A percentile compares a stretch with the other conserved stretches of the same genome.
Evolutionary conservation across 208 protist genomes (phyloP).

Genomic region (Crithidia sp.): DNA sequence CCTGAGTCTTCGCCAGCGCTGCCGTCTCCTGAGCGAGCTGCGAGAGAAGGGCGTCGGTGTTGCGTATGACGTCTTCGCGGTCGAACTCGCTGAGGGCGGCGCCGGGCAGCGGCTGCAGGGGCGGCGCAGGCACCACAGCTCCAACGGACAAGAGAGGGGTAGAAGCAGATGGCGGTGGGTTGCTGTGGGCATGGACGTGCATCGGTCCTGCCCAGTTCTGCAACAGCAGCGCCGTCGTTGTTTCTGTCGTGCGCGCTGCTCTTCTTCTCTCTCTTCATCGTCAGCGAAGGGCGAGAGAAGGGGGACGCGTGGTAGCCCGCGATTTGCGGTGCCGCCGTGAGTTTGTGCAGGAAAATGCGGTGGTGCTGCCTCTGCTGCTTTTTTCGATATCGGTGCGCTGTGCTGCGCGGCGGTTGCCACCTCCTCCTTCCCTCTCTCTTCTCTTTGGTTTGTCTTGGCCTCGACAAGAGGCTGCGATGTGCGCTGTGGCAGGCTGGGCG

Average conservation of each 20-base stretch:
- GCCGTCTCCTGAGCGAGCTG: slow-evolving; percentile 27
- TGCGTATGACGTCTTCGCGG: slow-evolving; percentile 25
- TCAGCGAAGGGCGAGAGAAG: slow-evolving; percentile 1
- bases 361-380: not conserved
- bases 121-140: not conserved
- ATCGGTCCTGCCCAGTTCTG: slow-evolving; percentile 37
- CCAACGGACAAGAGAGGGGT: not conserved
- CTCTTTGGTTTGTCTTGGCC: not conserved
- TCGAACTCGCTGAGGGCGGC: slow-evolving; percentile 13
- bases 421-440: not conserved
- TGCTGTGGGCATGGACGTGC: slow-evolving; percentile 18
- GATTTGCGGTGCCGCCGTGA: not conserved
- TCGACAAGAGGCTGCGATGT: not conserved
- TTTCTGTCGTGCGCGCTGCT: not conserved
- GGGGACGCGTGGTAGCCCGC: slow-evolving; percentile 5
- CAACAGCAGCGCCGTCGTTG: not conserved
- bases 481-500: not conserved
- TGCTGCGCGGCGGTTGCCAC: not conserved
- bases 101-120: not conserved
- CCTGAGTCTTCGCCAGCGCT: slow-evolving; percentile 26
- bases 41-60: slow-evolving; percentile 34
- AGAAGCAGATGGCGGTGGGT: not conserved
- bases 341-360: too few relatives aligned
- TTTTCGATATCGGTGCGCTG: not conserved
- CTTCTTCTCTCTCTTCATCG: not conserved